Evolutionary conservation across 331 rosid species (phyloP), one percentile per base, ranked within the genome.

Genomic region (Spiraea crenata): DNA sequence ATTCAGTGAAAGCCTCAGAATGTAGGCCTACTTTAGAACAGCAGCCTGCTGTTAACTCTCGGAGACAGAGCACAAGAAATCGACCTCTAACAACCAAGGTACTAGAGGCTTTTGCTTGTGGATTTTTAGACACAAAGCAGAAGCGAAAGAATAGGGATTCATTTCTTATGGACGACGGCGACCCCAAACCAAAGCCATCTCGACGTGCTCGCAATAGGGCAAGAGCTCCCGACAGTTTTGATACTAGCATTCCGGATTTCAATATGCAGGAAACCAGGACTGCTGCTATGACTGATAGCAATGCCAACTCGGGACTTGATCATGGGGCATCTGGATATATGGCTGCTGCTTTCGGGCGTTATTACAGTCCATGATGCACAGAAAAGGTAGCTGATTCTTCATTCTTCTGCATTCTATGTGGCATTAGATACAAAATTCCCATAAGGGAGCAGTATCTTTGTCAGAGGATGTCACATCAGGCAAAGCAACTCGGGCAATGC

Each of bases 101-200:
- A 70, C 87, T 93, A 67, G 98, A 93, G 82, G 91, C 98, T 80
- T 83, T 84, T 66, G 98, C 97, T 74, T 84, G 77, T 62, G 98
- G 97, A 35, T 87, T 77, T 77, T 78, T 90, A n/a, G 98, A 90
- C 79, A 75, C 78, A 74, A 93, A 93, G 82, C 96, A 93, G 83
- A 90, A 90, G 79, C 87, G 93, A 52, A 88, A 77, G 69, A 48
- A 79, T 44, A 80, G 82, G 69, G 96, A 88, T 17, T 41, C 58
- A 46, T 74, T 76, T 59, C 58, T 16, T 9, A 75, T 31, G 31
- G 95, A 83, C 12, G 51, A 63, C 58, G 95, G 81, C 12, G 51
- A 63, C 58, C 72, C 65, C 41, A 63, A 16, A 25, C 31, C 31
- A 49, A 86, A 76, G 76, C 77, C 91, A 58, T 79, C 88, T 12